Percentiles rank a stretch among this genome's conserved stretches.
These are phyloP conservation scores for Blastobotrys raffinosifermentans DNA, from an alignment of 1,139 yeast species.

Conservation along the genomic window DNA sequence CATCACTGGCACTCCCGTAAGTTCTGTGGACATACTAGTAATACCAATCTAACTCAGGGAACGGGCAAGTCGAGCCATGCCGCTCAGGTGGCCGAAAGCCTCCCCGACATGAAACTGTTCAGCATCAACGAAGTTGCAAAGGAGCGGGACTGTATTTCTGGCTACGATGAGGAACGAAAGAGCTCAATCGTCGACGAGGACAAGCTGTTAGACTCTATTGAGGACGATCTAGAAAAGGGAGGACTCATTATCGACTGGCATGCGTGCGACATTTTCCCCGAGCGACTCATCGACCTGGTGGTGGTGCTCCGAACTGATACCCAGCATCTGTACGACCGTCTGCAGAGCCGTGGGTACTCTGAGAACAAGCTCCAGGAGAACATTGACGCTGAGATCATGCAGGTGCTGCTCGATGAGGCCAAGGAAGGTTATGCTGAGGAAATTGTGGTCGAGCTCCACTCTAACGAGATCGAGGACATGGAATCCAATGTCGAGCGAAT, in stretches of 20 bases:
- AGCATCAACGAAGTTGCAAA: slow-evolving; percentile 80
- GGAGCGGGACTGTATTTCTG: slow-evolving; percentile 68
- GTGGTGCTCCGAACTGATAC: slow-evolving; percentile 82
- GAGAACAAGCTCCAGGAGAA: slow-evolving; percentile 83
- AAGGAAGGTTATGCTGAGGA: slow-evolving; percentile 71
- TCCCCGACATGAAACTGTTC: slow-evolving; percentile 50
- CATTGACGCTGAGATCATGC: slow-evolving; percentile 96
- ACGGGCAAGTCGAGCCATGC: slow-evolving; percentile 93
- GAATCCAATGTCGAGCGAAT: slow-evolving; percentile 76
- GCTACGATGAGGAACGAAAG: slow-evolving; percentile 79
- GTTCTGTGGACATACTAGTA: slow-evolving; percentile 12
- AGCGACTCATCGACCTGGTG: slow-evolving; percentile 83
- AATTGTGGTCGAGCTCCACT: slow-evolving; percentile 71
- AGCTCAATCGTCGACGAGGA: slow-evolving; percentile 92
- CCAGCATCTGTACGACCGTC: slow-evolving; percentile 63
- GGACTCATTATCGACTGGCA: slow-evolving; percentile 94
- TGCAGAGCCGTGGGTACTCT: slow-evolving; percentile 61
- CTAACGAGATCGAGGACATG: slow-evolving; percentile 69
- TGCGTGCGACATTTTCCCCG: slow-evolving; percentile 93
- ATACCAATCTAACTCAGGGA: slow-evolving; percentile 40
- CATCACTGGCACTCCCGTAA: slow-evolving; percentile 84
- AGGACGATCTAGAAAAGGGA: slow-evolving; percentile 74
- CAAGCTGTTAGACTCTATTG: slow-evolving; percentile 68
- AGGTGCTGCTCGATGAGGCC: slow-evolving; percentile 83
- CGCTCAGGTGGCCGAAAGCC: slow-evolving; percentile 49